phyloP scores from a whole-genome alignment of 495 filamentous ascomycete species.

The Annulohypoxylon bovei region DNA sequence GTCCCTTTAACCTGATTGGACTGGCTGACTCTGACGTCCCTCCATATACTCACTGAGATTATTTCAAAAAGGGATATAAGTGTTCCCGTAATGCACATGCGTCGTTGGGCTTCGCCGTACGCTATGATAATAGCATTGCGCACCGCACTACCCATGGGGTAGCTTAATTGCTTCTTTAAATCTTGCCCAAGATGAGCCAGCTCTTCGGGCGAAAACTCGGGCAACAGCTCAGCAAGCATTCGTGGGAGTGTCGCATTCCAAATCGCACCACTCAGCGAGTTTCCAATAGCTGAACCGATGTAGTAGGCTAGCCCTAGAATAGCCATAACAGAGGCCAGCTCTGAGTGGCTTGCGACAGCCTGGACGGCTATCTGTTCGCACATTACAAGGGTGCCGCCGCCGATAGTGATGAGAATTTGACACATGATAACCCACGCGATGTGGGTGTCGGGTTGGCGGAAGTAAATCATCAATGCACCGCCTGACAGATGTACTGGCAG shows the following conservation, averaged over 20 bases:
- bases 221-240: conserved; percentile 57
- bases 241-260: conserved; percentile 63
- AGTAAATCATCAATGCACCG: conserved; percentile 77
- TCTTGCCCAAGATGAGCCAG: conserved; percentile 67
- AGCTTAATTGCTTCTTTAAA: conserved; percentile 67
- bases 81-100: conserved; percentile 59
- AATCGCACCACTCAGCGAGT: conserved; percentile 64
- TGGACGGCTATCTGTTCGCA: conserved; percentile 65
- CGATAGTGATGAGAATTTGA: conserved; percentile 74
- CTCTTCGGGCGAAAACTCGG: conserved; percentile 50
- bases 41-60: conserved; percentile 57
- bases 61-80: conserved; percentile 50
- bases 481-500: conserved; percentile 73
- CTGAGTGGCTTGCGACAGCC: conserved; percentile 61
- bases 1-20: conserved; percentile 64
- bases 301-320: conserved; percentile 59
- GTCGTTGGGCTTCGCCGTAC: conserved; percentile 63
- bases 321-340: conserved; percentile 65
- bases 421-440: conserved; percentile 73
- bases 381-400: conserved; percentile 68
- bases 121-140: conserved; percentile 69
- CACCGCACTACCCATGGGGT: conserved; percentile 65
- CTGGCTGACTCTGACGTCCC: conserved; percentile 61
- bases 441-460: conserved; percentile 63
- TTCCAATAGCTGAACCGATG: conserved; percentile 65